phyloP scores from a whole-genome alignment of 257 asterid genomes.

The Jasminum sambac region DNA sequence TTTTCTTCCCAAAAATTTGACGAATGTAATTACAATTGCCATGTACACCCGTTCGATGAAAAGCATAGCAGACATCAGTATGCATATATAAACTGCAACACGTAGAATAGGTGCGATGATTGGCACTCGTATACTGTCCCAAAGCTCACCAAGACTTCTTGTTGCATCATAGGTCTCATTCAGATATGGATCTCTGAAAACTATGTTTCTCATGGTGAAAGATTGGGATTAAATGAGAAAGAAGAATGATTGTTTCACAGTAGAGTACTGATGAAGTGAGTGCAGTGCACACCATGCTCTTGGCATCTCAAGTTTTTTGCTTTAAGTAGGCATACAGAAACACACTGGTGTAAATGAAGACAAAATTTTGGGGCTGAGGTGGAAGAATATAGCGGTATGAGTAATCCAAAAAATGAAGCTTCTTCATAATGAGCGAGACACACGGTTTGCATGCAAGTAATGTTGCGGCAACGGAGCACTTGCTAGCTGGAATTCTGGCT shows the following conservation, averaged over 20 bases:
- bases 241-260: slow-evolving; percentile 16
- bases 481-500: slow-evolving; percentile 61
- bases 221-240: slow-evolving; percentile 15
- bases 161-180: slow-evolving; percentile 51
- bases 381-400: slow-evolving; percentile 38
- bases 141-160: slow-evolving; percentile 42
- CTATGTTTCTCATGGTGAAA: slow-evolving; percentile 60
- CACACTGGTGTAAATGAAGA: slow-evolving; percentile 30
- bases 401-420: slow-evolving; percentile 32
- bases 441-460: slow-evolving; percentile 84
- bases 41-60: slow-evolving; percentile 78
- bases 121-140: slow-evolving; percentile 71
- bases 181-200: slow-evolving; percentile 31
- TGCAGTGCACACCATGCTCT: slow-evolving; percentile 31
- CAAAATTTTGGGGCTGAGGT: slow-evolving; percentile 31
- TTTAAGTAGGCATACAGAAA: slow-evolving; percentile 42
- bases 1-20: slow-evolving; percentile 66
- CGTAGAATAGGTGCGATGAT: slow-evolving; percentile 59
- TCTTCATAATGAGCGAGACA: slow-evolving; percentile 48
- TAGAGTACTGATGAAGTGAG: slow-evolving; percentile 30
- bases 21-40: slow-evolving; percentile 72
- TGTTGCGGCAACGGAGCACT: slow-evolving; percentile 60
- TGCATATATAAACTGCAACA: slow-evolving; percentile 59
- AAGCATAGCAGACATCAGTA: slow-evolving; percentile 81
- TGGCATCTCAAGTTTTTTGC: slow-evolving; percentile 27